Evolutionary conservation across 73 alveolate species (phyloP).

Genomic region (Paramecium tetraurelia): DNA sequence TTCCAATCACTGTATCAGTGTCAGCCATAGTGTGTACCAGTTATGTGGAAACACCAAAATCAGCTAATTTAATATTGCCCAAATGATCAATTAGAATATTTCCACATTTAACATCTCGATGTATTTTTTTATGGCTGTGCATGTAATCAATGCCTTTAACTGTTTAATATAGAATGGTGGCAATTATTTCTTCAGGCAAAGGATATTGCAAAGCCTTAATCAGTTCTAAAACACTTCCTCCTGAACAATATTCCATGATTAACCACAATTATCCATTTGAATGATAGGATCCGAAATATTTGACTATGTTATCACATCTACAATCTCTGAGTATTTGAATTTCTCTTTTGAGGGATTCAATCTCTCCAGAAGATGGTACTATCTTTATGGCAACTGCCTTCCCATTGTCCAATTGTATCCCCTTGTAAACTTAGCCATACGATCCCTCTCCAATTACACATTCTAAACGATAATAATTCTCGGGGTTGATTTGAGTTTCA

Average conservation of each 20-base stretch:
- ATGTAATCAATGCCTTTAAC: slow-evolving; percentile 72
- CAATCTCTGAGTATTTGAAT: slow-evolving; percentile 86
- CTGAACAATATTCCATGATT: slow-evolving; percentile 93
- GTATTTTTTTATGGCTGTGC: slow-evolving; percentile 86
- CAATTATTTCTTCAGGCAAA: slow-evolving; percentile 67
- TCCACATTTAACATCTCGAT: slow-evolving; percentile 91
- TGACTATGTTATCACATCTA: slow-evolving; percentile 85
- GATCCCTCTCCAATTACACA: slow-evolving; percentile 92
- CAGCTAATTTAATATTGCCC: slow-evolving; percentile 85
- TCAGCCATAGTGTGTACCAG: slow-evolving; percentile 67
- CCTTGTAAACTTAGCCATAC: slow-evolving; percentile 94
- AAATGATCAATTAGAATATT: slow-evolving; percentile 76
- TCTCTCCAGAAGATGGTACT: slow-evolving; percentile 65
- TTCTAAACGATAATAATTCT: slow-evolving; percentile 70
- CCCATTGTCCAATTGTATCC: slow-evolving; percentile 80
- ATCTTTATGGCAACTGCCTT: slow-evolving; percentile 89
- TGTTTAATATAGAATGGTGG: slow-evolving; percentile 61
- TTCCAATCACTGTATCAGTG: slow-evolving; percentile 83
- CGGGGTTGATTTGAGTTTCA: slow-evolving; percentile 61
- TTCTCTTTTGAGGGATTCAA: slow-evolving; percentile 68
- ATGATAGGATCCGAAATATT: slow-evolving; percentile 82
- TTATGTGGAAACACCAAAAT: slow-evolving; percentile 84
- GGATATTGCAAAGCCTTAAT: slow-evolving; percentile 81
- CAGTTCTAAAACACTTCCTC: slow-evolving; percentile 90
- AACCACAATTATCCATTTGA: slow-evolving; percentile 94